phyloP scores from a whole-genome alignment of 2,329 filamentous ascomycete species.

The Cladobotryum mycophilum region DNA sequence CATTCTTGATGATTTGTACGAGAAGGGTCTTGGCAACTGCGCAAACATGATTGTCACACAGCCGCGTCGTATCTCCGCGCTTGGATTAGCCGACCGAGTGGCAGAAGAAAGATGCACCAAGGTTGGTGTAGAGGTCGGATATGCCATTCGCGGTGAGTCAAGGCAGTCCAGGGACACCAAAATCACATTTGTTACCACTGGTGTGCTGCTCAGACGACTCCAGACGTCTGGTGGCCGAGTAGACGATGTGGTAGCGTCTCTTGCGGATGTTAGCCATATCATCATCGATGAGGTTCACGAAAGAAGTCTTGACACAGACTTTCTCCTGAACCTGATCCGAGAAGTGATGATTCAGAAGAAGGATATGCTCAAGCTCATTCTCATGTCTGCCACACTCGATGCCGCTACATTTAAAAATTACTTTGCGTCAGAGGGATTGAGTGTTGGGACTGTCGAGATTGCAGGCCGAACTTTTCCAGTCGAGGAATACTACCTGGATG shows the following conservation, averaged over 20 bases:
- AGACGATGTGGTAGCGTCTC: constrained; percentile 71
- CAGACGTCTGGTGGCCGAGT: constrained; percentile 79
- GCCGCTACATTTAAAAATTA: constrained; percentile 79
- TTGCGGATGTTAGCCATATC: constrained; percentile 88
- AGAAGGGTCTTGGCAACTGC: constrained; percentile 63
- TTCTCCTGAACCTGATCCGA: constrained; percentile 78
- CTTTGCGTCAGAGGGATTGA: constrained; percentile 61
- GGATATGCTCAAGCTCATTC: constrained; percentile 78
- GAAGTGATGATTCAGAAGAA: constrained; percentile 69
- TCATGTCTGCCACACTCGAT: constrained; percentile 96
- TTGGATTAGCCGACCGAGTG: constrained; percentile 90
- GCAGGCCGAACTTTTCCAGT: constrained; percentile 85
- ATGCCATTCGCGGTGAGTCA: constrained; percentile 85
- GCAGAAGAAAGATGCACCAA: constrained; percentile 79
- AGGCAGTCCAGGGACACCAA: constrained; percentile 68
- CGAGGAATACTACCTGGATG: constrained; percentile 82
- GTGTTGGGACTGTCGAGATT: constrained; percentile 79
- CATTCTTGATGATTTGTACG: constrained; percentile 84
- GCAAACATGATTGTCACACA: constrained; percentile 95
- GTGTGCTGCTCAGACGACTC: constrained; percentile 82
- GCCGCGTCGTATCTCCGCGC: constrained; percentile 85
- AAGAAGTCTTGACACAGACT: constrained; percentile 89
- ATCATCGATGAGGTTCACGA: constrained; percentile 97
- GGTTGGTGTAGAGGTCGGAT: constrained; percentile 85
- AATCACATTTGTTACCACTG: constrained; percentile 93